These are phyloP conservation scores for Phlyctochytrium arcticum DNA, from an alignment of 192 early-diverging fungal genomes.

Conservation along the genomic window DNA sequence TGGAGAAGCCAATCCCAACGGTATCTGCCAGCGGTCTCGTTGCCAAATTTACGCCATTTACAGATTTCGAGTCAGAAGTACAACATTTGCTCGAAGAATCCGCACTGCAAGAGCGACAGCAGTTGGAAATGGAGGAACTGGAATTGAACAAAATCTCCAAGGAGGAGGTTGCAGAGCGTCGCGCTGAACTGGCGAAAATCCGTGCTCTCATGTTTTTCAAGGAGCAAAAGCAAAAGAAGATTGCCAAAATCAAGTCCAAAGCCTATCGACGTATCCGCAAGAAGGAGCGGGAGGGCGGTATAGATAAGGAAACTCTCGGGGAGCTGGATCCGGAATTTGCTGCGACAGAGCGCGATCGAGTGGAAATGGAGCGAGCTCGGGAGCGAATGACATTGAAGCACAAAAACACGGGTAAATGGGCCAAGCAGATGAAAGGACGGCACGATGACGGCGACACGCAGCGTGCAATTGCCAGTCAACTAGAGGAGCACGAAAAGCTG, in stretches of 20 bases:
- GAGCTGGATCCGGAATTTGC: conserved; percentile 65
- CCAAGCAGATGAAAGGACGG: conserved; percentile 65
- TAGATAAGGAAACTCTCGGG: conserved; percentile 41
- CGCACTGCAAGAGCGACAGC: conserved; percentile 74
- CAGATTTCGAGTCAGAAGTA: conserved; percentile 77
- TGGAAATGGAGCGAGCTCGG: conserved; percentile 76
- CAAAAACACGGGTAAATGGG: conserved; percentile 97
- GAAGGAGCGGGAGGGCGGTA: conserved; percentile 65
- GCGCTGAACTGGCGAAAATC: conserved; percentile 81
- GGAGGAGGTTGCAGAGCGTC: conserved; percentile 74
- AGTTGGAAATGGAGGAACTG: conserved; percentile 78
- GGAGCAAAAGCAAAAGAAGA: conserved; percentile 84
- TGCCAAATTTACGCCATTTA: conserved; percentile 59
- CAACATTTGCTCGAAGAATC: conserved; percentile 61
- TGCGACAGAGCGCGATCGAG: conserved; percentile 58
- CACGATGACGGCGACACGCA: conserved; percentile 50
- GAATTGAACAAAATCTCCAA: conserved; percentile 75
- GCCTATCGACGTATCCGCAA: conserved; percentile 85
- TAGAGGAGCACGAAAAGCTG: conserved; percentile 72
- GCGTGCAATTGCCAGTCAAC: conserved; percentile 79
- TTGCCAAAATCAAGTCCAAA: conserved; percentile 98
- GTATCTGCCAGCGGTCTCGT: conserved; percentile 55
- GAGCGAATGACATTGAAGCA: conserved; percentile 92
- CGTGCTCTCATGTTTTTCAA: conserved; percentile 90
- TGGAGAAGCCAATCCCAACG: conserved; percentile 24